Percentiles rank a stretch among this genome's conserved stretches.
Conservation (phyloP, 441 rosid species). For the Populus hybrid region DNA sequence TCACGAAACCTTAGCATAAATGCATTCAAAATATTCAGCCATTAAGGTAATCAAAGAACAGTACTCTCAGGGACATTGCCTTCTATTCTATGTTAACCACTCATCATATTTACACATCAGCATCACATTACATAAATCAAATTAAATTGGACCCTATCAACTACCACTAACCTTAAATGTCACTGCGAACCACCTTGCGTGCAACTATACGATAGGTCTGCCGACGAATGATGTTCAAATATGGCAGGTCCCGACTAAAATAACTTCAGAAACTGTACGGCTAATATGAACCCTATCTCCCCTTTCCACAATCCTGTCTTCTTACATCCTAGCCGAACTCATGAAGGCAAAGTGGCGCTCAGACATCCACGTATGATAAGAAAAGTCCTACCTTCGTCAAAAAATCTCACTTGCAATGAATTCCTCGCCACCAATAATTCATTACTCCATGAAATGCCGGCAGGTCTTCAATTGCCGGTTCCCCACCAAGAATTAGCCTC, state of each 20-base stretch:
- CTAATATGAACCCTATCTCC: neutral
- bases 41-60: neutral
- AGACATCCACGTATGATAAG: neutral
- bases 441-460: conserved; percentile 3
- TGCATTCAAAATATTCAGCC: neutral
- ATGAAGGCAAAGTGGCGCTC: neutral
- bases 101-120: neutral
- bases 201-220: neutral
- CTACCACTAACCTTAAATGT: neutral
- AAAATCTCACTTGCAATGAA: neutral
- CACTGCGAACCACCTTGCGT: neutral
- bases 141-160: neutral
- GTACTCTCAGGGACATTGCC: neutral
- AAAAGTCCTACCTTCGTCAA: neutral
- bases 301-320: neutral
- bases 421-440: neutral
- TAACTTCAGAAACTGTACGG: neutral
- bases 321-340: neutral
- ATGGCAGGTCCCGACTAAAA: neutral
- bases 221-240: neutral
- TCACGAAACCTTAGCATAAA: neutral
- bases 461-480: neutral
- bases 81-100: neutral
- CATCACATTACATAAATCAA: neutral
- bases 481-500: neutral